phyloP scores from a whole-genome alignment of 306 rosid genomes.

The Hippophae gyantsensis region DNA sequence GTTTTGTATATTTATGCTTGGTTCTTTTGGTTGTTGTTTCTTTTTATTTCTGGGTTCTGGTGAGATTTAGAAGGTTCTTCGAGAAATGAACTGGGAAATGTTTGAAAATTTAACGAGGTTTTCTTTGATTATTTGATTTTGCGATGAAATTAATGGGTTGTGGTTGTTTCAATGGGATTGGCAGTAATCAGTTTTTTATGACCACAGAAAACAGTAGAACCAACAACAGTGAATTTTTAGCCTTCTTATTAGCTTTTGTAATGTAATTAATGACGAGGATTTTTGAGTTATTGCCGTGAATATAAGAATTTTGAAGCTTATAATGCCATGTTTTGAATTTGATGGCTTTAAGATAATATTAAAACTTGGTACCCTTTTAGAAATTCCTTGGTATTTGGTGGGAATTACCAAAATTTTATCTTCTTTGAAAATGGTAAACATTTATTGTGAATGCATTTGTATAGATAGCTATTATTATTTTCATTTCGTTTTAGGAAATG shows the following conservation, averaged over 20 bases:
- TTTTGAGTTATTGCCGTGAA: not conserved
- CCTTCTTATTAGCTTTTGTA: not conserved
- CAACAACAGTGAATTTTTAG: not conserved
- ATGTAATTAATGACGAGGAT: conserved; percentile 8
- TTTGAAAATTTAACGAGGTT: conserved; percentile 3
- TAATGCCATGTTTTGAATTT: not conserved
- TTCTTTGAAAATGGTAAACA: too few species aligned
- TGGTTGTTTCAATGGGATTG: not conserved
- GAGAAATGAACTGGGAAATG: conserved; percentile 4
- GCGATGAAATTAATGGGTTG: not conserved
- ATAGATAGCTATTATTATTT: too few species aligned
- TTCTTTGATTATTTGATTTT: not conserved
- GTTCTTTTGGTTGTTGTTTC: not conserved
- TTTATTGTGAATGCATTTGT: too few species aligned
- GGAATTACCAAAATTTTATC: too few species aligned
- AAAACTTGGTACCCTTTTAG: too few species aligned
- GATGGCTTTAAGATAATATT: too few species aligned
- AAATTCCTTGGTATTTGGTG: too few species aligned
- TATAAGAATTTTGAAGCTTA: not conserved
- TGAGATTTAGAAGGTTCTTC: not conserved
- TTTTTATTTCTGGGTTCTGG: conserved; percentile 5
- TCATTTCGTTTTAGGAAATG: too few species aligned
- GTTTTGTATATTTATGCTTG: conserved; percentile 8
- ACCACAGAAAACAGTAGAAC: not conserved
- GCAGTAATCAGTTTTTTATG: not conserved